Percentiles rank a stretch among this genome's conserved stretches.
These are phyloP conservation scores for Pugionium dolabratum DNA, from an alignment of 345 rosid species.

Conservation along the genomic window DNA sequence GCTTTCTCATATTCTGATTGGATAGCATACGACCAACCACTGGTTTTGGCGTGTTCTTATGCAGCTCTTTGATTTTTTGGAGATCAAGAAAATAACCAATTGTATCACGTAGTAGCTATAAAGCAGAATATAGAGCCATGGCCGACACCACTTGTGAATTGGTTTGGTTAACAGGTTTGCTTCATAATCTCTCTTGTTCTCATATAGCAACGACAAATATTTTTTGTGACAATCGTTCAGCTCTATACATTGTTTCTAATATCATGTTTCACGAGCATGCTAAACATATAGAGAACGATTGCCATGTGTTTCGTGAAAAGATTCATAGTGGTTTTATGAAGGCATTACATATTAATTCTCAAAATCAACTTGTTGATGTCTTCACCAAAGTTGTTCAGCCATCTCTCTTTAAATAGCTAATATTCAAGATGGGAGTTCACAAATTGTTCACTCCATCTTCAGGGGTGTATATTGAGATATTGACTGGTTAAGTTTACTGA, in stretches of 20 bases:
- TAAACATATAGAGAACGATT: background rate
- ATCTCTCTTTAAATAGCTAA: background rate
- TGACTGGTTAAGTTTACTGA: no score
- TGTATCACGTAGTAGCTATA: background rate
- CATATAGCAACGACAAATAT: background rate
- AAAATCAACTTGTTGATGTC: background rate
- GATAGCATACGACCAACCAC: background rate
- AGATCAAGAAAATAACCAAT: background rate
- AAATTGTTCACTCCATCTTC: no score
- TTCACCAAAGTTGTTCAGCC: background rate
- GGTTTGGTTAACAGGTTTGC: background rate
- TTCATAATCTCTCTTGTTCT: background rate
- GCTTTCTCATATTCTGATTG: background rate
- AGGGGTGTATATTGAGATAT: no score
- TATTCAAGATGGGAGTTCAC: background rate
- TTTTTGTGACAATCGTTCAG: background rate
- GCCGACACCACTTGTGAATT: background rate
- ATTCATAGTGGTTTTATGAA: background rate
- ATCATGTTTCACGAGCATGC: background rate
- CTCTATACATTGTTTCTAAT: background rate
- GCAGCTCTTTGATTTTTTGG: background rate
- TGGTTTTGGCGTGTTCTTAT: background rate
- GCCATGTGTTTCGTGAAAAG: background rate
- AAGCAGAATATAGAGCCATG: conserved; percentile 9
- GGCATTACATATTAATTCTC: background rate